A percentile compares a stretch with the other conserved stretches of the same genome.
Conservation (phyloP, 2,329 filamentous ascomycete genomes). For the Neofusicoccum sp. region DNA sequence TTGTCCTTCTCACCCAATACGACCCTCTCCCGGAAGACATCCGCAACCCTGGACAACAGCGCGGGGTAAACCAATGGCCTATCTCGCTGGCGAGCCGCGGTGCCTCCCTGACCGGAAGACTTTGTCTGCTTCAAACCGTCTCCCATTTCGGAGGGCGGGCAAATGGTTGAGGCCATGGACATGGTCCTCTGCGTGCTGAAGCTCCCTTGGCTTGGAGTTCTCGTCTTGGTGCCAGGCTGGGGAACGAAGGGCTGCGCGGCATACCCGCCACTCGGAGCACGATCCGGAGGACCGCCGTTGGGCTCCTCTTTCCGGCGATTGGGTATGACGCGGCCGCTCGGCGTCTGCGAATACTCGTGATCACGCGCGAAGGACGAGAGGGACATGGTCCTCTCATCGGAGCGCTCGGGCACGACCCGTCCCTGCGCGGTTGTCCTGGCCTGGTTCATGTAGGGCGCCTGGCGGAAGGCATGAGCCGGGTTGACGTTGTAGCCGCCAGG, state of each 20-base stretch:
- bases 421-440: constrained; percentile 89
- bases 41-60: constrained; percentile 86
- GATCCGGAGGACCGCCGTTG: constrained; percentile 26
- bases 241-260: constrained; percentile 10
- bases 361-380: constrained; percentile 83
- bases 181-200: constrained; percentile 69
- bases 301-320: constrained; percentile 63
- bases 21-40: constrained; percentile 89
- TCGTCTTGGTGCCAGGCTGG: constrained; percentile 36
- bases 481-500: constrained; percentile 54
- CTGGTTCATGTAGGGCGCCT: constrained; percentile 70
- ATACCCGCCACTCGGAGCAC: constrained; percentile 18
- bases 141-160: constrained; percentile 64
- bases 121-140: constrained; percentile 47
- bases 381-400: constrained; percentile 94
- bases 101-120: constrained; percentile 52
- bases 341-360: constrained; percentile 79
- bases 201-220: constrained; percentile 41
- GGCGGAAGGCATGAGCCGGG: constrained; percentile 75
- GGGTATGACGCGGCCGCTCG: constrained; percentile 90
- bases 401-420: constrained; percentile 84
- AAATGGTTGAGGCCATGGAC: constrained; percentile 89
- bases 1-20: constrained; percentile 86
- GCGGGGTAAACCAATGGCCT: constrained; percentile 91
- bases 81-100: constrained; percentile 60